Percentiles rank a stretch among this genome's conserved stretches.
Evolutionary conservation across 192 early-diverging fungal genomes (phyloP).

Genomic region (Mortierella antarctica): DNA sequence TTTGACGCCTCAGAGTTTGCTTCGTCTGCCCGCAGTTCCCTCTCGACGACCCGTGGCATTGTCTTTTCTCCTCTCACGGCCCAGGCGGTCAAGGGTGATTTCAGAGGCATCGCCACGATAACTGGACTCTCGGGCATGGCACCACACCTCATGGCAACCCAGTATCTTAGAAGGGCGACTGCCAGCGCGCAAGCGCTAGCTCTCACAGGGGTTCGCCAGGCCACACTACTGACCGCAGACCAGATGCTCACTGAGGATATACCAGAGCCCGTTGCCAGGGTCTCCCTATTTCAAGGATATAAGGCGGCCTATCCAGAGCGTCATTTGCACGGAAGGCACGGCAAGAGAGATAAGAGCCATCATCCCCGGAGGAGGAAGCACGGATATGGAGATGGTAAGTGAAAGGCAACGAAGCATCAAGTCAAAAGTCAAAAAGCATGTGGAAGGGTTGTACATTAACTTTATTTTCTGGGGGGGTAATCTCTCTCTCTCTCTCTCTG

Average conservation of each 20-base stretch:
- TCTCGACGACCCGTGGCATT: constrained; percentile 53
- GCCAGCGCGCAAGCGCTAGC: constrained; percentile 30
- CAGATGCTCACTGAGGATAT: constrained; percentile 59
- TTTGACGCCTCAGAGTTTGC: constrained; percentile 47
- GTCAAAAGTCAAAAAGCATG: not conserved
- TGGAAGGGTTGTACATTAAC: not conserved
- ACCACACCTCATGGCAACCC: constrained; percentile 59
- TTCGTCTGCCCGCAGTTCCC: constrained; percentile 35
- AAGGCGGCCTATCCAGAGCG: constrained; percentile 61
- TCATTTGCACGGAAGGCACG: constrained; percentile 22
- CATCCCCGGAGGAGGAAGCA: constrained; percentile 34
- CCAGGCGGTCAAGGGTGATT: constrained; percentile 62
- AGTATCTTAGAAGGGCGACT: constrained; percentile 42
- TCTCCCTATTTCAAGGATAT: constrained; percentile 69
- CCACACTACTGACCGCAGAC: constrained; percentile 28
- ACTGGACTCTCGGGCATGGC: constrained; percentile 57
- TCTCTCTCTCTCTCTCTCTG: too few species aligned
- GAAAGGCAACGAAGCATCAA: not conserved
- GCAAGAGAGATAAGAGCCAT: constrained; percentile 43
- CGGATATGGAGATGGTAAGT: constrained; percentile 41
- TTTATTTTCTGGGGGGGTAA: too few species aligned
- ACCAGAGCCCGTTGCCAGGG: constrained; percentile 61
- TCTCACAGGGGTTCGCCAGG: constrained; percentile 20
- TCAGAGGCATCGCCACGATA: constrained; percentile 56
- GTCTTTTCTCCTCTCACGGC: constrained; percentile 66